Evolutionary conservation across 176 grass and related monocot species (phyloP).

Genomic region (Rhipidocladum racemiflorum): DNA sequence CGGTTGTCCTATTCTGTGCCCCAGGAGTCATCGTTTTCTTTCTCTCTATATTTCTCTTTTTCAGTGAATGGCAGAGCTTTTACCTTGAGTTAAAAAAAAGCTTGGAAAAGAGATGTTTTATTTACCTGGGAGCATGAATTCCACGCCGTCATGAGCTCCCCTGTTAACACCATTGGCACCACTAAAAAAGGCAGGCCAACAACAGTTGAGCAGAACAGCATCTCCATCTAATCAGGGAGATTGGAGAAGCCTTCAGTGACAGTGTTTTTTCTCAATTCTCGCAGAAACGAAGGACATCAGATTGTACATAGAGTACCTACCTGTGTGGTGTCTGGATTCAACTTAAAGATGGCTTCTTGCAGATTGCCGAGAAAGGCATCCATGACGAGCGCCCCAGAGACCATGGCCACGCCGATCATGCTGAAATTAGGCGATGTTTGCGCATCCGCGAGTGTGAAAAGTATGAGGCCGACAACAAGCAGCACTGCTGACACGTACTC

Average conservation of each 20-base stretch:
- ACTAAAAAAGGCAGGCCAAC: slow-evolving; percentile 80
- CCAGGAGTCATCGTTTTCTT: no score
- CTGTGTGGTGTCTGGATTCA: slow-evolving; percentile 83
- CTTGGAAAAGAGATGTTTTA: background rate
- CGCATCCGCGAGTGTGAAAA: slow-evolving; percentile 82
- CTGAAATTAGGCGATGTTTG: slow-evolving; percentile 90
- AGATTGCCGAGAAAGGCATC: slow-evolving; percentile 90
- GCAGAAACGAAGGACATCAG: background rate
- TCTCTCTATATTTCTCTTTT: no score
- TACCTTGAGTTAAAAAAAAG: background rate
- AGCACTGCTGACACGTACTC: slow-evolving; percentile 80
- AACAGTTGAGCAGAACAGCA: slow-evolving; percentile 91
- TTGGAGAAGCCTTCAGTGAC: background rate
- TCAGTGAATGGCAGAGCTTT: no score
- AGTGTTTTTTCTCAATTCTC: background rate
- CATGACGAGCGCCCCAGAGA: slow-evolving; percentile 73
- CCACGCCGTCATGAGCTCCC: slow-evolving; percentile 83
- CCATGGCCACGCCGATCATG: slow-evolving; percentile 77
- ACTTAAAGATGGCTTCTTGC: slow-evolving; percentile 89
- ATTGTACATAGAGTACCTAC: slow-evolving; percentile 49
- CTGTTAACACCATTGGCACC: slow-evolving; percentile 74
- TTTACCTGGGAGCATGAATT: slow-evolving; percentile 70
- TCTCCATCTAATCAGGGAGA: slow-evolving; percentile 78
- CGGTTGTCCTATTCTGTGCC: no score
- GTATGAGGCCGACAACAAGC: slow-evolving; percentile 74